Evolutionary conservation across 1,139 yeast species (phyloP).

Genomic region (Debaryomycetaceae sp.): DNA sequence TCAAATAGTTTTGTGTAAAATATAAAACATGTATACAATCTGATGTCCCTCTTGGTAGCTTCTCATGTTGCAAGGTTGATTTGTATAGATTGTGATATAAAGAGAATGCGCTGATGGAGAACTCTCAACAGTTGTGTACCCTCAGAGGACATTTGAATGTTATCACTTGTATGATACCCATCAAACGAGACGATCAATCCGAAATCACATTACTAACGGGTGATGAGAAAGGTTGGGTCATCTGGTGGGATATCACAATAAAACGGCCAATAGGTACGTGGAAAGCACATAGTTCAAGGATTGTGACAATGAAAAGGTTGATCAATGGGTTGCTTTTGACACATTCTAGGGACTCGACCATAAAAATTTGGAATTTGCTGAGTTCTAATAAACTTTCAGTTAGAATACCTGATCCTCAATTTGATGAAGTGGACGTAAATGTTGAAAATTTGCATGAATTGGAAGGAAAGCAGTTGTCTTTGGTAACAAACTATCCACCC

Average conservation of each 20-base stretch:
- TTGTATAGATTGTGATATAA: no score
- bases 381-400: conserved; percentile 1
- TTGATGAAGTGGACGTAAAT: conserved; percentile 5
- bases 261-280: conserved; percentile 43
- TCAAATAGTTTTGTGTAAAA: neutral
- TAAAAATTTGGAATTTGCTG: conserved; percentile 46
- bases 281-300: conserved; percentile 48
- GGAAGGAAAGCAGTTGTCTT: neutral
- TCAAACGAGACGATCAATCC: neutral
- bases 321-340: conserved; percentile 36
- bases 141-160: conserved; percentile 19
- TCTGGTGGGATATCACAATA: conserved; percentile 49
- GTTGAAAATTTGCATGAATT: neutral
- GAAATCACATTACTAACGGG: conserved; percentile 23
- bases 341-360: conserved; percentile 53
- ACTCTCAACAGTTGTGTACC: conserved; percentile 1
- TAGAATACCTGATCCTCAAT: conserved; percentile 1
- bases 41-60: neutral
- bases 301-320: conserved; percentile 40
- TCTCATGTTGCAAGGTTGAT: no score
- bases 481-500: conserved; percentile 11
- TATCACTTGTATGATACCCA: conserved; percentile 8
- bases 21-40: neutral
- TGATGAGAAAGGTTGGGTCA: conserved; percentile 47
- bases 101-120: neutral